Evolutionary conservation across 2,329 filamentous ascomycete species (phyloP).

Genomic region (Blastomyces gilchristii): DNA sequence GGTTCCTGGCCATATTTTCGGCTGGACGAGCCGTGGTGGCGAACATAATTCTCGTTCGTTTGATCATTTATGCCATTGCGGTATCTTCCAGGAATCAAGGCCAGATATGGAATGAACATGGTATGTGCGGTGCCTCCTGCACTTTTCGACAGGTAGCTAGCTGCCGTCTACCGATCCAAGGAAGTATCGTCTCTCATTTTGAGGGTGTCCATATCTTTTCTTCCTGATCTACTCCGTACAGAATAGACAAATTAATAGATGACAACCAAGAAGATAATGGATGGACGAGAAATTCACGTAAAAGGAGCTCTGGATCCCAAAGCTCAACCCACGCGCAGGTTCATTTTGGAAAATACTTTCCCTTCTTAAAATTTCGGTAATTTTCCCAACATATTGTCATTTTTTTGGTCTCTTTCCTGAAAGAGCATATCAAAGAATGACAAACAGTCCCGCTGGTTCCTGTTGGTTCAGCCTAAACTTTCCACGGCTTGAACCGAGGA

Average conservation of each 20-base stretch:
- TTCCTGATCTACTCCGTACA: neutral
- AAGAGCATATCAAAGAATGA: neutral
- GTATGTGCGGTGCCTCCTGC: neutral
- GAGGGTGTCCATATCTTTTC: neutral
- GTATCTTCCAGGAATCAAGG: neutral
- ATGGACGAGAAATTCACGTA: neutral
- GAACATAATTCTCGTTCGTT: neutral
- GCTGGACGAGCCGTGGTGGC: neutral
- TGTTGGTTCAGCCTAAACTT: neutral
- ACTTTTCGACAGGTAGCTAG: neutral
- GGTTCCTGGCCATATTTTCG: neutral
- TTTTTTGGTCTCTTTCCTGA: neutral
- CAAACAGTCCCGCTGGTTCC: neutral
- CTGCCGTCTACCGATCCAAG: neutral
- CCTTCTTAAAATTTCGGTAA: neutral
- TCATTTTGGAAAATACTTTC: neutral
- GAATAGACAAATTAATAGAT: neutral
- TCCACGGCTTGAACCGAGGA: neutral
- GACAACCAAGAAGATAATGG: neutral
- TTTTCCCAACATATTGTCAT: neutral
- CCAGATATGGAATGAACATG: neutral
- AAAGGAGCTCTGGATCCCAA: neutral
- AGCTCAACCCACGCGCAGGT: neutral
- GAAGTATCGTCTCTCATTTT: neutral
- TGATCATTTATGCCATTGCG: neutral